These are phyloP conservation scores for Clathrus columnatus DNA, from an alignment of 768 basidiomycete species.

Conservation along the genomic window DNA sequence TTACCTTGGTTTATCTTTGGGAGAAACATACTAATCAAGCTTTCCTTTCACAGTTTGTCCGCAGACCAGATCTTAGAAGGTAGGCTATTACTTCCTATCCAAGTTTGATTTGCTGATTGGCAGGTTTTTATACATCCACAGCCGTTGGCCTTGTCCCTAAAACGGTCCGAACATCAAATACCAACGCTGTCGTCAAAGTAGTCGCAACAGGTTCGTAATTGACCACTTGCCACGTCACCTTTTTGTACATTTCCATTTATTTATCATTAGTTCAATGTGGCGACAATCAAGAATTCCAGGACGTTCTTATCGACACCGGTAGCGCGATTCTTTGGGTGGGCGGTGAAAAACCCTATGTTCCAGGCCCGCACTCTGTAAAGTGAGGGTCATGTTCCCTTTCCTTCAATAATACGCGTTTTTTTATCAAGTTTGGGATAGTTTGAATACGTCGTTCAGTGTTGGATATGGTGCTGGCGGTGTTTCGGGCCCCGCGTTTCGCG, in stretches of 20 bases:
- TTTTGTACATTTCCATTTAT: background rate
- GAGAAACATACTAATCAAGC: background rate
- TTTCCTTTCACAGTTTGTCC: background rate
- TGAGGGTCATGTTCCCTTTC: background rate
- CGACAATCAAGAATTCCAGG: conserved; percentile 1
- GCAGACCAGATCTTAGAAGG: background rate
- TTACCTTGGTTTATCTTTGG: background rate
- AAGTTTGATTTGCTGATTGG: background rate
- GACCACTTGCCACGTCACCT: background rate
- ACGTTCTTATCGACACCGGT: conserved; percentile 8
- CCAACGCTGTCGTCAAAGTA: conserved; percentile 3
- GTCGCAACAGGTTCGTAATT: background rate
- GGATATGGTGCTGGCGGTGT: conserved; percentile 7
- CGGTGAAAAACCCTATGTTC: background rate
- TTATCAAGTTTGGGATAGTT: background rate
- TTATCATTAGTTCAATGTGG: conserved; percentile 1
- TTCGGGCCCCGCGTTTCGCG: background rate
- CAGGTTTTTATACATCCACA: no score
- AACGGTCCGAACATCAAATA: background rate
- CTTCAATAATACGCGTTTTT: background rate
- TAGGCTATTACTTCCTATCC: background rate
- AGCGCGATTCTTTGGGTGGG: conserved; percentile 10
- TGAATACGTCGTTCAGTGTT: conserved; percentile 3
- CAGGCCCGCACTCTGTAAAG: conserved; percentile 1
- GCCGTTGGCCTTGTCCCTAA: no score